Conservation (phyloP, 1,284 basidiomycete species). For the Ustilago bromivora region DNA sequence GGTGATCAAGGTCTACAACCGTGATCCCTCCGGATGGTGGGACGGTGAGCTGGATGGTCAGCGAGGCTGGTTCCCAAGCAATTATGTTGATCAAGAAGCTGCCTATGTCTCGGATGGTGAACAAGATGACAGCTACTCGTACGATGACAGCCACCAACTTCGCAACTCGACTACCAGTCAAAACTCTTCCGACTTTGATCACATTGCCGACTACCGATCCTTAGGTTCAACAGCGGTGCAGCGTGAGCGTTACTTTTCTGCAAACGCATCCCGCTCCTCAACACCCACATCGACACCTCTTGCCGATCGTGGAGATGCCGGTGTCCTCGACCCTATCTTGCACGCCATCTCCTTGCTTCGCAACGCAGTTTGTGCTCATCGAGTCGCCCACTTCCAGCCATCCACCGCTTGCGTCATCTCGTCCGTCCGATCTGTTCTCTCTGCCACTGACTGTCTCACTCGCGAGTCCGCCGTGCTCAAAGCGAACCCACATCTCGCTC, state of each 20-base stretch:
- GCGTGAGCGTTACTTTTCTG: slow-evolving; percentile 41
- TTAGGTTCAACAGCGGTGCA: not conserved
- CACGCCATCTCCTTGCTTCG: slow-evolving; percentile 88
- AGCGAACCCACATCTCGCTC: slow-evolving; percentile 77
- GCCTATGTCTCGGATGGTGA: slow-evolving; percentile 46
- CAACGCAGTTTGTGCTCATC: slow-evolving; percentile 81
- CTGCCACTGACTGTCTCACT: slow-evolving; percentile 84
- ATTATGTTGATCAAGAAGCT: slow-evolving; percentile 68
- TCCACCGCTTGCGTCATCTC: slow-evolving; percentile 84
- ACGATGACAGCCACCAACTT: slow-evolving; percentile 18
- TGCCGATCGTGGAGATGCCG: slow-evolving; percentile 36
- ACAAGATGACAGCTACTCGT: slow-evolving; percentile 37
- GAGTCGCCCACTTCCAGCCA: slow-evolving; percentile 80
- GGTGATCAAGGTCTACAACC: slow-evolving; percentile 87
- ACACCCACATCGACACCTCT: slow-evolving; percentile 45
- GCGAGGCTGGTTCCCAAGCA: slow-evolving; percentile 96
- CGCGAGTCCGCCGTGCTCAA: slow-evolving; percentile 82
- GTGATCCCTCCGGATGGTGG: slow-evolving; percentile 95
- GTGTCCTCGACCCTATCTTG: slow-evolving; percentile 74
- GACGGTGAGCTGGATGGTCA: slow-evolving; percentile 83
- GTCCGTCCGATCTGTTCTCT: slow-evolving; percentile 88
- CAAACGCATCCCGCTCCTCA: slow-evolving; percentile 40
- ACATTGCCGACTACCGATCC: slow-evolving; percentile 22
- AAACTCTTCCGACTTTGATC: slow-evolving; percentile 26
- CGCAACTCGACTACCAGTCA: slow-evolving; percentile 23